Evolutionary conservation across 2,329 filamentous ascomycete species (phyloP).

Genomic region (Microdochium nivale): DNA sequence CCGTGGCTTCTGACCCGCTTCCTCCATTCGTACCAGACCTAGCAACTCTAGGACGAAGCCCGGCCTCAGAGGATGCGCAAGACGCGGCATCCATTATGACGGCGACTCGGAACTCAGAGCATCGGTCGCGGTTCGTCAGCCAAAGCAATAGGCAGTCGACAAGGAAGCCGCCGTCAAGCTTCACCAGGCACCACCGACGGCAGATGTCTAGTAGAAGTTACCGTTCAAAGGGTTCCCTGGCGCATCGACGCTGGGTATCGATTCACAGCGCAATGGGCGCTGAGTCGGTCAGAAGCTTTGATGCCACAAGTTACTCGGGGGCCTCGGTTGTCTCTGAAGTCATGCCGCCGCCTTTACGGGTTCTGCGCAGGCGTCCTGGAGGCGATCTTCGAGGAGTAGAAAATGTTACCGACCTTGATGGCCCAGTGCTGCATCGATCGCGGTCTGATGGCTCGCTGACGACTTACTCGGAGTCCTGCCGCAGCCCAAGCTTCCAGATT

Average conservation of each 20-base stretch:
- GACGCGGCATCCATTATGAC: not conserved
- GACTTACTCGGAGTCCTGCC: conserved; percentile 50
- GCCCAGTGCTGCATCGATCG: conserved; percentile 38
- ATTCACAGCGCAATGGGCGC: conserved; percentile 46
- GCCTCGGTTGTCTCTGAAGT: conserved; percentile 37
- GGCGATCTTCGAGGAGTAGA: conserved; percentile 64
- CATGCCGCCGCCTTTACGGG: conserved; percentile 45
- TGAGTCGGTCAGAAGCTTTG: conserved; percentile 48
- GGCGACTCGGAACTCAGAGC: conserved; percentile 8
- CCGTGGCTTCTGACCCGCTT: conserved; percentile 28
- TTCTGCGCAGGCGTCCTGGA: conserved; percentile 64
- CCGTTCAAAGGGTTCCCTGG: conserved; percentile 39
- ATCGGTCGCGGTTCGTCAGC: conserved; percentile 19
- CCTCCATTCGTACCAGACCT: conserved; percentile 40
- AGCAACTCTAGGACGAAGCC: conserved; percentile 25
- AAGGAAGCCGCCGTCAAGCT: conserved; percentile 23
- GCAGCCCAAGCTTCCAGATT: conserved; percentile 46
- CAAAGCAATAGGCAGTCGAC: conserved; percentile 16
- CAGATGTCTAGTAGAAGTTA: conserved; percentile 40
- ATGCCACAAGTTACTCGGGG: conserved; percentile 48
- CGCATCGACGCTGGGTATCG: conserved; percentile 49
- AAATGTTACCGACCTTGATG: conserved; percentile 54
- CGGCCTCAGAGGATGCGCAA: not conserved
- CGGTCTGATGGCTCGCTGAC: conserved; percentile 52
- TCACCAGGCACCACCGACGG: conserved; percentile 29